These are phyloP conservation scores for Isatis tinctoria DNA, from an alignment of 345 rosid genomes.

Conservation along the genomic window DNA sequence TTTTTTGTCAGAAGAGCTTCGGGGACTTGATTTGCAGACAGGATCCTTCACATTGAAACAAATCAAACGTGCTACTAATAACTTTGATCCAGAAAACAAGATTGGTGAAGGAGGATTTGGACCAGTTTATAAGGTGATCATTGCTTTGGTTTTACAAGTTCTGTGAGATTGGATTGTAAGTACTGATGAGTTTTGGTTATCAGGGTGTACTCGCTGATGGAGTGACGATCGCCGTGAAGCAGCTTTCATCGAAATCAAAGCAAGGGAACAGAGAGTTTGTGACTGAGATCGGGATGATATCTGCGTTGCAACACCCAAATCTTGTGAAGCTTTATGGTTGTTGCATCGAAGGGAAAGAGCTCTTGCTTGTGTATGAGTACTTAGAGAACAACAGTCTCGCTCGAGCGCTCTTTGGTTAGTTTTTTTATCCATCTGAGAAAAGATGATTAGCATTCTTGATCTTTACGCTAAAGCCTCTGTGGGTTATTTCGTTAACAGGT, in stretches of 20 bases:
- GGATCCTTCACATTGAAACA: conserved; percentile 71
- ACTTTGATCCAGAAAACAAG: conserved; percentile 67
- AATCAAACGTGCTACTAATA: conserved; percentile 68
- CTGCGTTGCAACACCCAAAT: conserved; percentile 58
- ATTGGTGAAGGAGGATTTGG: conserved; percentile 97
- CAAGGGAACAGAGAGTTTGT: conserved; percentile 71
- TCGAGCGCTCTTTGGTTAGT: conserved; percentile 62
- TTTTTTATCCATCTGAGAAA: not conserved
- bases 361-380: conserved; percentile 63
- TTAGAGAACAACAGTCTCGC: conserved; percentile 70
- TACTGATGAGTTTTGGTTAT: conserved; percentile 21
- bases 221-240: conserved; percentile 53
- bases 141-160: not conserved
- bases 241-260: conserved; percentile 60
- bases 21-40: conserved; percentile 65
- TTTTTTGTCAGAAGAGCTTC: conserved; percentile 42
- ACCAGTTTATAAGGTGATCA: conserved; percentile 79
- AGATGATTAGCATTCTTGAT: not conserved
- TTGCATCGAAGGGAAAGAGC: conserved; percentile 58
- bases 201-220: conserved; percentile 59
- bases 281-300: conserved; percentile 56
- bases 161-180: not conserved
- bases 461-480: not conserved
- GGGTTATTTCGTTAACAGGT: conserved; percentile 24
- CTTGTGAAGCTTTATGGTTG: conserved; percentile 68